A percentile compares a stretch with the other conserved stretches of the same genome.
Conservation (phyloP, 1,284 basidiomycete genomes). For the Schizophyllum commune region DNA sequence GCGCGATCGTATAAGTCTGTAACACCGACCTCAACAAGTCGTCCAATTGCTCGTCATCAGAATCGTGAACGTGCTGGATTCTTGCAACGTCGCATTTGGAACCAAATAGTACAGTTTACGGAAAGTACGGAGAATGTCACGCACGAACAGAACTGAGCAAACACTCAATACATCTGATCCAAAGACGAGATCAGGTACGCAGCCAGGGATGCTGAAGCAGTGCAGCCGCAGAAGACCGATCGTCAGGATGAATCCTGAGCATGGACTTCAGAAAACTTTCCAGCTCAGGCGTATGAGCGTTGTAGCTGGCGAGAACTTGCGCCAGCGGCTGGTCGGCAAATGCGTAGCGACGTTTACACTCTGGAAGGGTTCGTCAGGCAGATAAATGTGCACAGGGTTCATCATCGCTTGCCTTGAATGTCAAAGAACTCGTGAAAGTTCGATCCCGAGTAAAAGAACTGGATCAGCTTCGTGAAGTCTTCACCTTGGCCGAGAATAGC, state of each 20-base stretch:
- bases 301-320: background rate
- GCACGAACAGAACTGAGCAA: too few relatives aligned
- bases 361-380: too few relatives aligned
- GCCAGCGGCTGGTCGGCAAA: background rate
- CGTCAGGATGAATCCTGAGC: background rate
- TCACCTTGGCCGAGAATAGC: constrained; percentile 2
- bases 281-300: background rate
- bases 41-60: background rate
- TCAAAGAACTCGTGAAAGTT: background rate
- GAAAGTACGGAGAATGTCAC: too few relatives aligned
- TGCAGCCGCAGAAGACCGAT: background rate
- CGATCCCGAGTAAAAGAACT: background rate
- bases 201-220: too few relatives aligned
- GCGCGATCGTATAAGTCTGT: background rate
- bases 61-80: too few relatives aligned
- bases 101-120: too few relatives aligned
- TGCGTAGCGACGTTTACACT: background rate
- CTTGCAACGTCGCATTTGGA: too few relatives aligned
- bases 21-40: background rate
- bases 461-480: background rate
- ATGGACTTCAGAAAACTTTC: background rate
- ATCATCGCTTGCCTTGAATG: background rate
- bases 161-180: too few relatives aligned
- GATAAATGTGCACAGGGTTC: too few relatives aligned
- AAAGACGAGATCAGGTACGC: too few relatives aligned